phyloP scores from a whole-genome alignment of 345 rosid species.

The Boechera stricta region DNA sequence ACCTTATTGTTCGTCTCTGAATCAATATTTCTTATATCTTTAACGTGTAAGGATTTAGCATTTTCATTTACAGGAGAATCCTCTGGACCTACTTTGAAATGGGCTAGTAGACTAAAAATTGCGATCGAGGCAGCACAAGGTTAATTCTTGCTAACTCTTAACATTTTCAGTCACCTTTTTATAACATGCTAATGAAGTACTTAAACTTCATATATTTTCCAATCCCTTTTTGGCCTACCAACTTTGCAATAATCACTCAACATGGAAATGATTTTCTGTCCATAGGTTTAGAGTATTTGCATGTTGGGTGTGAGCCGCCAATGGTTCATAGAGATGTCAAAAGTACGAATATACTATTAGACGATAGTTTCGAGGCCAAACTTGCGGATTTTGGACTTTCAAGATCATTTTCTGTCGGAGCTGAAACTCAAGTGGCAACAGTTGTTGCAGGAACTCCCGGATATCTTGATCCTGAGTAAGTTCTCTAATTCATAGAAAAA shows the following conservation, averaged over 20 bases:
- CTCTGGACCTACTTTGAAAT: slow-evolving; percentile 17
- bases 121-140: slow-evolving; percentile 39
- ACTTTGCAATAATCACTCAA: not conserved
- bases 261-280: not conserved
- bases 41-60: slow-evolving; percentile 10
- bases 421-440: slow-evolving; percentile 39
- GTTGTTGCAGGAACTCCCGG: slow-evolving; percentile 45
- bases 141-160: not conserved
- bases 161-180: not conserved
- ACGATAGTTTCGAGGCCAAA: slow-evolving; percentile 50
- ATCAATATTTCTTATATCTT: not conserved
- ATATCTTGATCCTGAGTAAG: slow-evolving; percentile 60
- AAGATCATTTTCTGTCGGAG: slow-evolving; percentile 42
- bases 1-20: not conserved
- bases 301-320: slow-evolving; percentile 55
- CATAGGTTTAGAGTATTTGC: slow-evolving; percentile 53
- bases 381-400: slow-evolving; percentile 59
- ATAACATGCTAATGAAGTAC: not conserved
- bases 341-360: slow-evolving; percentile 51
- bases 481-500: not conserved
- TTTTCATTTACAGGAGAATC: slow-evolving; percentile 29
- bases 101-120: slow-evolving; percentile 40
- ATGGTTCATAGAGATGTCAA: slow-evolving; percentile 58
- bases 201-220: not conserved
- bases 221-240: not conserved